phyloP scores from a whole-genome alignment of 2,329 filamentous ascomycete genomes.

The Pseudonectria foliicola region DNA sequence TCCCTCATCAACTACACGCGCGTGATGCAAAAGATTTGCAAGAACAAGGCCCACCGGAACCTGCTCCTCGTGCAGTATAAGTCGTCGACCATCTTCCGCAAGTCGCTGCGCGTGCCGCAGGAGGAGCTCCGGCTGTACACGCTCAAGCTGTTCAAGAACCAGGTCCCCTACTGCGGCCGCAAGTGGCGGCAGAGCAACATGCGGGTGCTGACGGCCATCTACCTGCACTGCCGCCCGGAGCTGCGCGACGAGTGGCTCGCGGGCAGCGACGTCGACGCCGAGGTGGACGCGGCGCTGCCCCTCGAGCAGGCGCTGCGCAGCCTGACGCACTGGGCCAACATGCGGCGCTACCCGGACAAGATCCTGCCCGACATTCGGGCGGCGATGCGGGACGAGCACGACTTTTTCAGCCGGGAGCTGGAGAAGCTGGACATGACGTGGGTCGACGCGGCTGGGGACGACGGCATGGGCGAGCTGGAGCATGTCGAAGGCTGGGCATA shows the following conservation, averaged over 20 bases:
- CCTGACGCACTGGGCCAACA: constrained; percentile 90
- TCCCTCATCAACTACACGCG: constrained; percentile 91
- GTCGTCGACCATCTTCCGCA: constrained; percentile 83
- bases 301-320: constrained; percentile 85
- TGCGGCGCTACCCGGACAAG: constrained; percentile 71
- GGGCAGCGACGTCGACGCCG: constrained; percentile 83
- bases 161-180: constrained; percentile 94
- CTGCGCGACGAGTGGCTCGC: constrained; percentile 92
- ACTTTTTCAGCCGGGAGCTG: constrained; percentile 72
- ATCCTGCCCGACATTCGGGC: constrained; percentile 55
- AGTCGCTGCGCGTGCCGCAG: constrained; percentile 85
- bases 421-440: constrained; percentile 60
- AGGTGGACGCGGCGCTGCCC: constrained; percentile 87
- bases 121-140: constrained; percentile 84
- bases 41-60: constrained; percentile 90
- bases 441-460: constrained; percentile 33
- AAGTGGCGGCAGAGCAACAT: constrained; percentile 99
- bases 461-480: constrained; percentile 27
- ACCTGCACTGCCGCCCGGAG: constrained; percentile 87
- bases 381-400: constrained; percentile 63
- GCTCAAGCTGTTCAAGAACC: constrained; percentile 95
- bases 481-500: constrained; percentile 24
- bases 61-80: constrained; percentile 94
- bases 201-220: constrained; percentile 96
- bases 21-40: constrained; percentile 95